Base-by-base conservation (phyloP, 495 filamentous ascomycete genomes). In the Penicillium malachiteum region DNA sequence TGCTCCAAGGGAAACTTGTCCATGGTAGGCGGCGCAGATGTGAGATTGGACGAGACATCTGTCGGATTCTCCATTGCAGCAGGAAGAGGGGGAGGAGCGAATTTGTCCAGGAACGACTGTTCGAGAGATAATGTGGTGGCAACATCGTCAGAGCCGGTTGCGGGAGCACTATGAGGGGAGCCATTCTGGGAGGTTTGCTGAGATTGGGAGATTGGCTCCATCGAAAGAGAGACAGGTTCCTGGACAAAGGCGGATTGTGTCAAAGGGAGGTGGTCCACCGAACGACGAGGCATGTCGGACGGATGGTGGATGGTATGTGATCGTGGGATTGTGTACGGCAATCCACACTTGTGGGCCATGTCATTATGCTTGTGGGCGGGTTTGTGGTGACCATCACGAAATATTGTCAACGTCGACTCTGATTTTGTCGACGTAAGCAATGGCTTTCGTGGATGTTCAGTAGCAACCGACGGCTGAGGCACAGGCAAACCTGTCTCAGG, bases 311-410 rank as follows among this genome's bases (percentile, higher is more conserved):
- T 81, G 45, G 86, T 85, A 73, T 90, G 85, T 52, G 81, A 84
- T 46, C 89, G 84, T 51, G 81, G 85, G 52, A 92, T 84, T 65
- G 87, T 87, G 73, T 96, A 96, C 13, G 92, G 92, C 54, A 84
- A 66, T 50, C 90, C 89, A 63, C 81, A 87, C 69, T 91, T 87
- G 67, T 95, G 90, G 57, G 90, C 88, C 56, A 87, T 82, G 70
- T 90, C 87, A 73, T 94, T 87, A 69, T 93, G 88, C 73, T 92
- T 91, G 71, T 95, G 89, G 31, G 87, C 84, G 7, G 93, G 92
- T 74, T 93, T 93, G 78, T 96, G 92, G 71, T 97, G 91, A 57
- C 93, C 92, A 65, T 96, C 94, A 48, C 88, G 83, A 76, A 96
- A 94, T 56, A 94, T 84, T 37, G 89, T 91, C 57, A 97, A 79